Evolutionary conservation across 177 flowering plant genomes (phyloP).

Genomic region (Vitis hybrid): DNA sequence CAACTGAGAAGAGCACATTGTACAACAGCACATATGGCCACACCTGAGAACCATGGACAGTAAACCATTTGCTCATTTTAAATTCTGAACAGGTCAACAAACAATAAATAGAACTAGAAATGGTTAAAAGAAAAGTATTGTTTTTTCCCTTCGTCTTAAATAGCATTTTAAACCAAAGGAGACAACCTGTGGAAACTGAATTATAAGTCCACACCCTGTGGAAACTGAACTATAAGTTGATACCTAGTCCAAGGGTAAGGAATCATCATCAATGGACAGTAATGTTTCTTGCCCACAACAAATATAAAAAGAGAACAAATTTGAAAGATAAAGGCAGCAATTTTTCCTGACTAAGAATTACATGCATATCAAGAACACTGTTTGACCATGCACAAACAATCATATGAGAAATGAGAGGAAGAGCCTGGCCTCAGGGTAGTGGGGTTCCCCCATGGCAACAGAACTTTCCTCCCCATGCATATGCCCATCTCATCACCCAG

Average conservation of each 20-base stretch:
- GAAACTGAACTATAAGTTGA: background rate
- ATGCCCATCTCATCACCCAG: background rate
- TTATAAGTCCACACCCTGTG: background rate
- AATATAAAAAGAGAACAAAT: background rate
- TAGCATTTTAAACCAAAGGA: background rate
- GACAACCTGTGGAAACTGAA: background rate
- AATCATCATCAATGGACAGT: background rate
- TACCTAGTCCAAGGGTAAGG: background rate
- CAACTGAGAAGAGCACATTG: slow-evolving; percentile 73
- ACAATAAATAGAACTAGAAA: background rate
- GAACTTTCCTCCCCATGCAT: background rate
- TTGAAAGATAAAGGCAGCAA: background rate
- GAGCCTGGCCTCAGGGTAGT: background rate
- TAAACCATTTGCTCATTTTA: background rate
- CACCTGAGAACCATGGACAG: slow-evolving; percentile 56
- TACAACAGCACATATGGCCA: slow-evolving; percentile 98
- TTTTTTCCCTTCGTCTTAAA: background rate
- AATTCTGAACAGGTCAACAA: background rate
- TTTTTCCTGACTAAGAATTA: background rate
- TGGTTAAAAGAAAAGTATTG: background rate
- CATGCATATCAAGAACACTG: background rate
- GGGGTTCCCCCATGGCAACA: background rate
- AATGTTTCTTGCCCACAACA: background rate
- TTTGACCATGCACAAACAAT: background rate
- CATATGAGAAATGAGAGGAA: background rate